A percentile compares a stretch with the other conserved stretches of the same genome.
Conservation (phyloP, 2,329 filamentous ascomycete genomes). For the Fusarium hainanense region DNA sequence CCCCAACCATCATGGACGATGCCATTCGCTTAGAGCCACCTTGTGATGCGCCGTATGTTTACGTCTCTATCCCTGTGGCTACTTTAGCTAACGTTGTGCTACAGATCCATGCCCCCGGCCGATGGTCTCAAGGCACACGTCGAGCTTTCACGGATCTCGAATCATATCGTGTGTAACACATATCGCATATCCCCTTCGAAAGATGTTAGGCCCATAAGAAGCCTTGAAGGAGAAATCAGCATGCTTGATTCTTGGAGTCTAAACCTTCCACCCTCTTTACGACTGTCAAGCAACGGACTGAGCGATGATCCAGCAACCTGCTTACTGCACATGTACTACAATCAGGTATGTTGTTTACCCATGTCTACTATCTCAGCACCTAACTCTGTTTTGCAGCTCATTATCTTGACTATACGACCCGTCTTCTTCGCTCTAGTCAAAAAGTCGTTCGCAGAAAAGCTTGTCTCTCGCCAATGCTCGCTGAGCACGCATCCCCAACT, state of each 20-base stretch:
- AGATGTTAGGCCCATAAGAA: conserved; percentile 44
- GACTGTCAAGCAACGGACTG: conserved; percentile 50
- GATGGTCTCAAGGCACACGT: conserved; percentile 59
- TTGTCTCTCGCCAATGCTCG: conserved; percentile 47
- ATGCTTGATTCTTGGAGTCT: conserved; percentile 57
- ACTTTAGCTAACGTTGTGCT: not conserved
- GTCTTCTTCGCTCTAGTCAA: conserved; percentile 61
- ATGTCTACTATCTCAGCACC: not conserved
- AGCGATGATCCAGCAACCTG: conserved; percentile 57
- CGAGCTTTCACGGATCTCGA: conserved; percentile 59
- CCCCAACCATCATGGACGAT: conserved; percentile 59
- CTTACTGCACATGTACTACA: conserved; percentile 62
- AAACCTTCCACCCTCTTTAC: conserved; percentile 53
- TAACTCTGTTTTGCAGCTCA: conserved; percentile 47
- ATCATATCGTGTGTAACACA: conserved; percentile 61
- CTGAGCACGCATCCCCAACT: conserved; percentile 40
- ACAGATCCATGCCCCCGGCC: conserved; percentile 57
- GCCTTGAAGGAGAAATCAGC: conserved; percentile 54
- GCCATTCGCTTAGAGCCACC: conserved; percentile 59
- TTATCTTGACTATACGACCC: conserved; percentile 61
- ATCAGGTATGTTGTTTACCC: conserved; percentile 47
- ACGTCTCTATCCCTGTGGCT: not conserved
- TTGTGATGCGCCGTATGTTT: conserved; percentile 55
- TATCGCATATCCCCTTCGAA: conserved; percentile 54
- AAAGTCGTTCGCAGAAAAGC: conserved; percentile 57